Conservation (phyloP, 1,284 basidiomycete genomes). For the Ustilago bromivora region DNA sequence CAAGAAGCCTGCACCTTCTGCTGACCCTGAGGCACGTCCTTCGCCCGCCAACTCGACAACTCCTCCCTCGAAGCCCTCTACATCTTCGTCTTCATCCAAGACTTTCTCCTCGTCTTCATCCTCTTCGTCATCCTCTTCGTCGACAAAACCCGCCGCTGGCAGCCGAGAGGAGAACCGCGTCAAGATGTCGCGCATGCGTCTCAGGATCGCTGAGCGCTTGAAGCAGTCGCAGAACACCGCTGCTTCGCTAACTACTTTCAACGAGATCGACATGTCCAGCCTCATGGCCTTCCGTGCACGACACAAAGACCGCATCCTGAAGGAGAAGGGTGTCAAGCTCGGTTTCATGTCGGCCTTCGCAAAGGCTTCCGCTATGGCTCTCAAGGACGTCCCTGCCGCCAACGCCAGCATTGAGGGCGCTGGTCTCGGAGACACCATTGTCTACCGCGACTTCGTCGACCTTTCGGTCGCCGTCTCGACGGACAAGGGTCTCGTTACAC, state of each 20-base stretch:
- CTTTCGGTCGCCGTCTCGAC: slow-evolving; percentile 88
- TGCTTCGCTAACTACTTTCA: slow-evolving; percentile 97
- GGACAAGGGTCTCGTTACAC: slow-evolving; percentile 96
- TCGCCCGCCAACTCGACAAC: slow-evolving; percentile 28
- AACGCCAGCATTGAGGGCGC: slow-evolving; percentile 89
- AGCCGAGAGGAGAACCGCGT: slow-evolving; percentile 87
- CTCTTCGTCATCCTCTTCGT: slow-evolving; percentile 22
- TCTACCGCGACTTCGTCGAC: slow-evolving; percentile 85
- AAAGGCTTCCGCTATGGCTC: slow-evolving; percentile 84
- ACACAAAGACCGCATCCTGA: slow-evolving; percentile 93
- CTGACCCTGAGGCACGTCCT: slow-evolving; percentile 29
- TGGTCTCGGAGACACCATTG: slow-evolving; percentile 82
- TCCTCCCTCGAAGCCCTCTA: slow-evolving; percentile 35
- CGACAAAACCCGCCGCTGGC: slow-evolving; percentile 54
- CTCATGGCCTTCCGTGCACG: slow-evolving; percentile 92
- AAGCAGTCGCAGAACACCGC: slow-evolving; percentile 99
- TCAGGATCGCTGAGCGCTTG: slow-evolving; percentile 94
- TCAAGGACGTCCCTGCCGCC: slow-evolving; percentile 92
- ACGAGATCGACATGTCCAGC: slow-evolving; percentile 99
- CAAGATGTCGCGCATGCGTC: slow-evolving; percentile 79
- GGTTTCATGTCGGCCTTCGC: slow-evolving; percentile 99
- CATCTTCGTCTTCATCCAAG: slow-evolving; percentile 27
- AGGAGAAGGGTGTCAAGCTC: slow-evolving; percentile 94
- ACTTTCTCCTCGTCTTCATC: slow-evolving; percentile 11
- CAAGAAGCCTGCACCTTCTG: slow-evolving; percentile 64